Percentiles rank a stretch among this genome's conserved stretches.
Evolutionary conservation across 1,139 yeast genomes (phyloP).

Genomic region (Taphrina communis): DNA sequence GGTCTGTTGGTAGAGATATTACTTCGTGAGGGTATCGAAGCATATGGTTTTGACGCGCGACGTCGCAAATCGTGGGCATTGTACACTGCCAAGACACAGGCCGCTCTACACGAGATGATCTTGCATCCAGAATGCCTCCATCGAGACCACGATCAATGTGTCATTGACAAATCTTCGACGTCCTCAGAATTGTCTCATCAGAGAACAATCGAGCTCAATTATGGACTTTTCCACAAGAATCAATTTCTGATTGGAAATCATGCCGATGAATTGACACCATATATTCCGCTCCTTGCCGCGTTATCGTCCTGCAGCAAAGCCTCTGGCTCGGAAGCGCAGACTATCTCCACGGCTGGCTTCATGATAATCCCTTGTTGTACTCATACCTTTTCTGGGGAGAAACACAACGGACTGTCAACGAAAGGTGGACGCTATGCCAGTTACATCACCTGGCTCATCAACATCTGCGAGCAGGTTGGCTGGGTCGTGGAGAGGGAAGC

Average conservation of each 20-base stretch:
- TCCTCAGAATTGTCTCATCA: background rate
- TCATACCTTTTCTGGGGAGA: conserved; percentile 79
- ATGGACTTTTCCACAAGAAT: conserved; percentile 66
- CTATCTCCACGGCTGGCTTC: conserved; percentile 60
- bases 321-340: conserved; percentile 55
- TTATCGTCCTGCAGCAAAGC: conserved; percentile 12
- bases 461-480: conserved; percentile 69
- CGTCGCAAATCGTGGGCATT: conserved; percentile 83
- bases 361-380: conserved; percentile 96
- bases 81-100: conserved; percentile 68
- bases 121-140: conserved; percentile 67
- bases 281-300: conserved; percentile 75
- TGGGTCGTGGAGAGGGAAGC: conserved; percentile 87
- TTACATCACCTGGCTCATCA: conserved; percentile 73
- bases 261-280: conserved; percentile 91
- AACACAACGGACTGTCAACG: conserved; percentile 71
- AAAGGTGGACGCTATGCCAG: conserved; percentile 41
- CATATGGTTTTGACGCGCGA: conserved; percentile 89
- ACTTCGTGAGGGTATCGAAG: conserved; percentile 76
- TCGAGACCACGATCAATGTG: background rate
- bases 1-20: conserved; percentile 82
- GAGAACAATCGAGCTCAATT: conserved; percentile 49
- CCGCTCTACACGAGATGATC: conserved; percentile 70
- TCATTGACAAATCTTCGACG: background rate
- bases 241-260: conserved; percentile 93